phyloP scores from a whole-genome alignment of 2,329 filamentous ascomycete species.

The Tolypocladium tropicale region DNA sequence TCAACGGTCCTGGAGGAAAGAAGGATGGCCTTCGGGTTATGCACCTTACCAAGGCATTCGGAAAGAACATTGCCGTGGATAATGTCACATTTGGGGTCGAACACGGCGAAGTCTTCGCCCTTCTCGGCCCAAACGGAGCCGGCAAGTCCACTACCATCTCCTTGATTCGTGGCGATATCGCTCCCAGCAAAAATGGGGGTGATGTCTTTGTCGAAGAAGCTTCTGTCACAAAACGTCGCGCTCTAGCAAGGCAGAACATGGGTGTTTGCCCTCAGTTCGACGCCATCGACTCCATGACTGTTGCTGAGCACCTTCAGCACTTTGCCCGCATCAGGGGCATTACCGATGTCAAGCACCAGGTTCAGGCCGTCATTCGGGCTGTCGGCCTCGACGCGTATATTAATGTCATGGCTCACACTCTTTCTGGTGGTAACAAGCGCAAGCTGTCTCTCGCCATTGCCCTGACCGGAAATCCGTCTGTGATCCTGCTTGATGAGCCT shows the following conservation, averaged over 20 bases:
- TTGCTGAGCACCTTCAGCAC: conserved; percentile 75
- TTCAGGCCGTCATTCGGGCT: conserved; percentile 65
- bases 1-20: conserved; percentile 29
- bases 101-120: conserved; percentile 74
- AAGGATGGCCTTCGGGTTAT: conserved; percentile 66
- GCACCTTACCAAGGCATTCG: conserved; percentile 72
- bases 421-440: conserved; percentile 89
- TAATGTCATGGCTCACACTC: conserved; percentile 63
- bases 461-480: conserved; percentile 82
- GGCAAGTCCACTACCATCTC: conserved; percentile 88
- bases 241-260: conserved; percentile 62
- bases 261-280: conserved; percentile 86
- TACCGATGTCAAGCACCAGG: conserved; percentile 63
- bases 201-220: conserved; percentile 73
- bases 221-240: conserved; percentile 60
- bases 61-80: conserved; percentile 68
- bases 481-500: conserved; percentile 82
- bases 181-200: conserved; percentile 57
- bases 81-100: conserved; percentile 80
- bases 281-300: conserved; percentile 85
- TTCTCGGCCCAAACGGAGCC: conserved; percentile 84
- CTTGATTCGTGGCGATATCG: conserved; percentile 76
- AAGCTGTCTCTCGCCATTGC: conserved; percentile 89
- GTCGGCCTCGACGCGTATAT: conserved; percentile 67
- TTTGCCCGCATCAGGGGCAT: conserved; percentile 81